Conservation (phyloP, 2,329 filamentous ascomycete genomes). For the Chaetomiaceae sp. region DNA sequence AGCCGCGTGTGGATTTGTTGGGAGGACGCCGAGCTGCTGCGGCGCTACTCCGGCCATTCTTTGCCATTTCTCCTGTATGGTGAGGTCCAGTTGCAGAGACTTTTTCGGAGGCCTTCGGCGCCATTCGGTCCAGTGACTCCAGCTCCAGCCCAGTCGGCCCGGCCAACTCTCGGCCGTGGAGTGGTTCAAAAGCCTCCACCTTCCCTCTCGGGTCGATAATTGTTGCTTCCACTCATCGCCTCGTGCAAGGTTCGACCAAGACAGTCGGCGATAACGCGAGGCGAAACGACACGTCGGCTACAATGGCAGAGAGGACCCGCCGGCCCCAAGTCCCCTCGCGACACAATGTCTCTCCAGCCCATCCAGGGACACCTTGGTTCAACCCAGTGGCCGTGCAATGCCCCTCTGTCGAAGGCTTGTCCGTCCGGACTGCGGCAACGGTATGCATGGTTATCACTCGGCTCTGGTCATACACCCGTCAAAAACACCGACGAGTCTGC, state of each 20-base stretch:
- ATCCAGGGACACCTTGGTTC: too few species aligned
- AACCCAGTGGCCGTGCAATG: too few species aligned
- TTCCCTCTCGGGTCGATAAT: neutral
- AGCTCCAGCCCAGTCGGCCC: constrained; percentile 3
- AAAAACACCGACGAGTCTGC: too few species aligned
- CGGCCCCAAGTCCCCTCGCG: too few species aligned
- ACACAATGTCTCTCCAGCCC: too few species aligned
- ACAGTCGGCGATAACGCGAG: neutral
- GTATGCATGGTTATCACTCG: too few species aligned
- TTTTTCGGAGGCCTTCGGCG: neutral
- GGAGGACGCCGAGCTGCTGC: constrained; percentile 12
- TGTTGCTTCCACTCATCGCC: neutral
- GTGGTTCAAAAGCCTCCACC: constrained; percentile 14
- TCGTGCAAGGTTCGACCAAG: neutral
- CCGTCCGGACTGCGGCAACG: too few species aligned
- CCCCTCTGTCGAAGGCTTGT: too few species aligned
- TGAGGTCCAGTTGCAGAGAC: too few species aligned
- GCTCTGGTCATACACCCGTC: too few species aligned
- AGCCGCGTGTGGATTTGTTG: constrained; percentile 7
- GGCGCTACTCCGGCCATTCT: constrained; percentile 28
- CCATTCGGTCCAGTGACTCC: neutral
- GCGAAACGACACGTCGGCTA: neutral
- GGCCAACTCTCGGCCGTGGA: constrained; percentile 11
- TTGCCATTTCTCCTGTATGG: constrained; percentile 11
- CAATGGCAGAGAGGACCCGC: too few species aligned